phyloP scores from a whole-genome alignment of 139 green algal species.

The Eudorina sp. region DNA sequence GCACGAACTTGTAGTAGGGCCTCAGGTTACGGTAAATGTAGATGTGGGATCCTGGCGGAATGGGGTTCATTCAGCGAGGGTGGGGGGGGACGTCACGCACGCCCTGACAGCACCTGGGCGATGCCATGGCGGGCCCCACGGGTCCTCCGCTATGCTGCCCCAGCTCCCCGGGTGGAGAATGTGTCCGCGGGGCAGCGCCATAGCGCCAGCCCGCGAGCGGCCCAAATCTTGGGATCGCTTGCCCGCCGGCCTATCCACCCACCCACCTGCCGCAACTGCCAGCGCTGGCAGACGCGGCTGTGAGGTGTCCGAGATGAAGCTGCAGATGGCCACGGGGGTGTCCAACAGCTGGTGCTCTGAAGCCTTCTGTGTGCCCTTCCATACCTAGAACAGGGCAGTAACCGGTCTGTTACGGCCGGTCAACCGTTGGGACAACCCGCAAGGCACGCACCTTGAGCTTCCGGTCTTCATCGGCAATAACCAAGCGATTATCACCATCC shows the following conservation, averaged over 20 bases:
- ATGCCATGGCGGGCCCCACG: too few species aligned
- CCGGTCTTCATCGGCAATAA: slow-evolving; percentile 75
- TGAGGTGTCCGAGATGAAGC: slow-evolving; percentile 63
- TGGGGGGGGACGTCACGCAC: too few species aligned
- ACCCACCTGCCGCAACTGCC: slow-evolving; percentile 69
- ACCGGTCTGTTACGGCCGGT: not conserved
- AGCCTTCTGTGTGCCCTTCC: slow-evolving; percentile 73
- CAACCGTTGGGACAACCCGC: not conserved
- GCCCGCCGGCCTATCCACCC: too few species aligned
- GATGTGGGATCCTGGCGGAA: slow-evolving; percentile 60
- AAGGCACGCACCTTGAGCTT: slow-evolving; percentile 73
- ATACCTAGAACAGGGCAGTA: slow-evolving; percentile 64
- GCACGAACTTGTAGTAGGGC: slow-evolving; percentile 82
- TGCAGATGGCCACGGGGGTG: slow-evolving; percentile 64
- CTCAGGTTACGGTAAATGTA: slow-evolving; percentile 85
- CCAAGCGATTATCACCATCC: slow-evolving; percentile 78
- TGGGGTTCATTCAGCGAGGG: too few species aligned
- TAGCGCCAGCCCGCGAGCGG: too few species aligned
- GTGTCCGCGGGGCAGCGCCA: too few species aligned
- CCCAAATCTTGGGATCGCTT: too few species aligned
- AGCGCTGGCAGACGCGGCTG: slow-evolving; percentile 63
- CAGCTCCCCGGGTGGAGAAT: too few species aligned
- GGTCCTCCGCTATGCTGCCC: too few species aligned
- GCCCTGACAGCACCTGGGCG: too few species aligned
- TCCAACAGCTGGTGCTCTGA: slow-evolving; percentile 76